Evolutionary conservation across 2,329 filamentous ascomycete genomes (phyloP), one percentile per base, ranked within the genome.

Genomic region (Zymoseptoria pseudotritici): DNA sequence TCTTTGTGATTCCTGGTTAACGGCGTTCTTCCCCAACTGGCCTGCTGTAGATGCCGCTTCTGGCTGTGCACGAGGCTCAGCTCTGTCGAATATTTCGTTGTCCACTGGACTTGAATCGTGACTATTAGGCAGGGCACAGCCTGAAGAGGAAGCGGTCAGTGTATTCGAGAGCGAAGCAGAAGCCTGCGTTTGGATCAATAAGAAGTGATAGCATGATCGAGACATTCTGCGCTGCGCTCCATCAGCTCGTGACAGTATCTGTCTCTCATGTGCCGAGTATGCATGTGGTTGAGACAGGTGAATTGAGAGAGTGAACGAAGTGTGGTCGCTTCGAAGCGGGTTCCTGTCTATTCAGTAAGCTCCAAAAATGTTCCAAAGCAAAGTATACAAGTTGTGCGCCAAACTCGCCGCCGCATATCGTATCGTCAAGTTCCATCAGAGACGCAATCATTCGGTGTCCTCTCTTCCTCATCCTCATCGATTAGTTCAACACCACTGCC

Each of bases 401-500:
- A 46, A n/a, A 46, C 3, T 46, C 17, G 36, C 36, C 36, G 36
- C 36, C 36, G 36, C 2, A 46, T 46, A 46, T 46, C 13, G 17
- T 17, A n/a, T 17, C 36, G 36, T 46, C 10, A 46, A 46, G 0
- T 3, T 42, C 36, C 36, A 17, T 11, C 36, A 17, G 17, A n/a
- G 17, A 46, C 13, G 36, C 36, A 46, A 3, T 46, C 36, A n/a
- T 17, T 46, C 20, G 10, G 3, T 22, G 17, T 53, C 9, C n/a
- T n/a, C 24, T 31, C 52, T 11, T 29, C 22, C 13, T n/a, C 52
- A 24, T 13, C 22, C 20, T 20, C 22, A 52, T 26, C 17, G 3
- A 11, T 64, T 58, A 95, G 60, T 89, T 88, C 68, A 96, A 73
- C 56, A 91, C 86, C 56, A 93, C 89, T 13, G 94, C 95, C 67